Conservation (phyloP, 345 rosid genomes). For the Pistacia atlantica region DNA sequence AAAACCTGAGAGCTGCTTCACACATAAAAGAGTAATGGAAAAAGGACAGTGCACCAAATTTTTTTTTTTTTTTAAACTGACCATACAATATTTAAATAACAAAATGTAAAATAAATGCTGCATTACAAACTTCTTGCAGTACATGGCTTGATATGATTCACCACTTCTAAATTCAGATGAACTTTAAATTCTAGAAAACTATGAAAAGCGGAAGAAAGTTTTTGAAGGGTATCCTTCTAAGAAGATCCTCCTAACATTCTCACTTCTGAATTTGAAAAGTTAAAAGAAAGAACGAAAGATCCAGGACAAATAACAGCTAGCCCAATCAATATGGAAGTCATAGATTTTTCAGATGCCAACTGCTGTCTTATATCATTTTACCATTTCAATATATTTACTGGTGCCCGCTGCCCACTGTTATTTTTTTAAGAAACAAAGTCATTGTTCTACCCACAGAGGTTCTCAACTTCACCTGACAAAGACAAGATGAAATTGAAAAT, state of each 20-base stretch:
- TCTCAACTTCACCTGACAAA: no score
- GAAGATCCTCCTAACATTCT: background rate
- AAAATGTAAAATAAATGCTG: background rate
- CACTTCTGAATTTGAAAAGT: background rate
- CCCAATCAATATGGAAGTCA: background rate
- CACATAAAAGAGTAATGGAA: background rate
- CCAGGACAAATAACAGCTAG: background rate
- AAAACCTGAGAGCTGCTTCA: background rate
- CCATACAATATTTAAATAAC: background rate
- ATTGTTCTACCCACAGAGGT: no score
- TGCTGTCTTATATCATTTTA: background rate
- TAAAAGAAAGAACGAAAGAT: no score
- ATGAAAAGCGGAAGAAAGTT: background rate
- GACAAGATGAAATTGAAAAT: no score
- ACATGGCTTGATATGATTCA: background rate
- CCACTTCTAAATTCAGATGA: background rate
- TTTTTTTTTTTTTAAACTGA: background rate
- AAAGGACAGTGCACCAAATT: background rate
- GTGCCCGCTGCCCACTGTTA: background rate
- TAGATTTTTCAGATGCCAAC: constrained; percentile 6
- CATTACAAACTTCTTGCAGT: background rate
- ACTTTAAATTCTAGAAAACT: background rate
- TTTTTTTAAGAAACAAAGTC: no score
- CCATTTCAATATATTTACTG: background rate
- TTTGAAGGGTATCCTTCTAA: background rate